A percentile compares a stretch with the other conserved stretches of the same genome.
phyloP scores from a whole-genome alignment of 768 basidiomycete genomes.

The Boletus subparvulus region DNA sequence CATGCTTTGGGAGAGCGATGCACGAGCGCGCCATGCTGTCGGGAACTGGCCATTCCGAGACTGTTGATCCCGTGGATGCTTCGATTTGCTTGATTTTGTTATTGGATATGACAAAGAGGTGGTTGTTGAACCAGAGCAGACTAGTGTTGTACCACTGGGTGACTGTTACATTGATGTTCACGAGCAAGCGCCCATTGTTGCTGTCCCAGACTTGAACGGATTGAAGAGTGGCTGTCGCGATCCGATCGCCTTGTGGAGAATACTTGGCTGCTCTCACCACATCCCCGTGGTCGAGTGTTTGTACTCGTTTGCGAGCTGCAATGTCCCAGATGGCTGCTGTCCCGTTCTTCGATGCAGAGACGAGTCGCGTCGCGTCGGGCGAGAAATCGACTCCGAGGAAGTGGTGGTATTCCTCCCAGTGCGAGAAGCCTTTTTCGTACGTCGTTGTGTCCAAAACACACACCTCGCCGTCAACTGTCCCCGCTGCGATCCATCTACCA shows the following conservation, averaged over 20 bases:
- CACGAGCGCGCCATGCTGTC: no score
- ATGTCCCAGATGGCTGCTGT: background rate
- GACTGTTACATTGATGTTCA: background rate
- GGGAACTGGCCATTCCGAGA: background rate
- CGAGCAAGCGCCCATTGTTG: background rate
- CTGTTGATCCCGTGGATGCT: background rate
- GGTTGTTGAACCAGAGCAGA: background rate
- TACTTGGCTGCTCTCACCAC: background rate
- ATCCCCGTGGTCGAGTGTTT: background rate
- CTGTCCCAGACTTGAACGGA: background rate
- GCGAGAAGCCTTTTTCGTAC: no score
- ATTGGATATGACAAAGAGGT: background rate
- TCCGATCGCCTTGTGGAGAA: background rate
- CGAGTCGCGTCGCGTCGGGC: background rate
- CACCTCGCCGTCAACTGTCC: no score
- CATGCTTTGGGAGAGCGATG: background rate
- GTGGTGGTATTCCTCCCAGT: no score
- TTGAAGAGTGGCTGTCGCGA: background rate
- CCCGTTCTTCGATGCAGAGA: background rate
- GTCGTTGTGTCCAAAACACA: no score
- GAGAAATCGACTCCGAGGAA: constrained; percentile 1
- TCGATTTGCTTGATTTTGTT: background rate
- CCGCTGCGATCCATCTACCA: no score
- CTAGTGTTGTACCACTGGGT: background rate
- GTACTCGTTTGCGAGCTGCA: background rate